A percentile compares a stretch with the other conserved stretches of the same genome.
Evolutionary conservation across 345 rosid genomes (phyloP).

Genomic region (Ceriops zippeliana): DNA sequence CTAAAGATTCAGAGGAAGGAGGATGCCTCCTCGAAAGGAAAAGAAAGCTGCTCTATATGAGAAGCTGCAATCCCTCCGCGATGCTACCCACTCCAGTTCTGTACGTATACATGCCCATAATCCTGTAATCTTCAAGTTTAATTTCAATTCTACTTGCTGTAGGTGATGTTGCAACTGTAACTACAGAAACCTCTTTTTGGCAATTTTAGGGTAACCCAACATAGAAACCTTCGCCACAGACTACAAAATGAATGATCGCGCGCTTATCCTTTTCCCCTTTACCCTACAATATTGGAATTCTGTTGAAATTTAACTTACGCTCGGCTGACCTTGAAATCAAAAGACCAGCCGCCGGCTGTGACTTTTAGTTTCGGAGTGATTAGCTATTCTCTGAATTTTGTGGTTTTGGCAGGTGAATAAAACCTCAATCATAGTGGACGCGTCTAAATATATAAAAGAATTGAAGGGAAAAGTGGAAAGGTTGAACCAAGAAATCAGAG

Average conservation of each 20-base stretch:
- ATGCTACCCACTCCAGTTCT: slow-evolving; percentile 44
- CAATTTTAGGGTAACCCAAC: too few relatives aligned
- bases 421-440: slow-evolving; percentile 48
- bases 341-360: too few relatives aligned
- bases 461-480: slow-evolving; percentile 48
- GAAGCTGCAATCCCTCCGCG: slow-evolving; percentile 40
- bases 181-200: too few relatives aligned
- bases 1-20: slow-evolving; percentile 13
- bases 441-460: slow-evolving; percentile 48
- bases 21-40: slow-evolving; percentile 36
- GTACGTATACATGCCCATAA: slow-evolving; percentile 25
- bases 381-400: not conserved
- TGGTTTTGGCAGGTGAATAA: slow-evolving; percentile 35
- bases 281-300: too few relatives aligned
- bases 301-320: too few relatives aligned
- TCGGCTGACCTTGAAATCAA: too few relatives aligned
- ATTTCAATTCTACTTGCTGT: too few relatives aligned
- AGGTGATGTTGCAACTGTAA: too few relatives aligned
- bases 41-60: slow-evolving; percentile 35
- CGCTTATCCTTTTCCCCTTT: too few relatives aligned
- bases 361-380: not conserved
- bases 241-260: too few relatives aligned
- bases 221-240: too few relatives aligned
- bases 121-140: slow-evolving; percentile 4
- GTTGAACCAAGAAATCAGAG: slow-evolving; percentile 37